phyloP scores from a whole-genome alignment of 768 basidiomycete genomes.

The Boletellus emodensis region DNA sequence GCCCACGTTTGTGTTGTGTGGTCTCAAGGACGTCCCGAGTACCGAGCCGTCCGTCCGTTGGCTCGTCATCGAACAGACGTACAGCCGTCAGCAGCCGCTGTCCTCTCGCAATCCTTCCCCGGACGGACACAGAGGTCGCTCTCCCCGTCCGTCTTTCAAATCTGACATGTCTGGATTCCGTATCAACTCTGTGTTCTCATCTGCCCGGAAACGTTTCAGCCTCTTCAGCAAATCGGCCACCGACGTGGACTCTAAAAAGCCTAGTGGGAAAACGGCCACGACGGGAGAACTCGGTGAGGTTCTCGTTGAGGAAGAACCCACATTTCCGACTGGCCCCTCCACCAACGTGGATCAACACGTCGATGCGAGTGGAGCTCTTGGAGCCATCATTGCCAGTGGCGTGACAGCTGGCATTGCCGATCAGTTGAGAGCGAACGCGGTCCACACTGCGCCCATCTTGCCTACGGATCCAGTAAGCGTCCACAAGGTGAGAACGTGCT shows the following conservation, averaged over 20 bases:
- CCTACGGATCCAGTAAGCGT: background rate
- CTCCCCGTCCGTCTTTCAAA: constrained; percentile 42
- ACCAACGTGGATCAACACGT: constrained; percentile 29
- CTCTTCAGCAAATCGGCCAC: constrained; percentile 42
- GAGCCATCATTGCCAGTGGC: constrained; percentile 21
- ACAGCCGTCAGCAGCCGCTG: constrained; percentile 35
- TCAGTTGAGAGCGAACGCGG: constrained; percentile 6
- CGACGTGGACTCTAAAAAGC: constrained; percentile 21
- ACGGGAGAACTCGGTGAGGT: constrained; percentile 74
- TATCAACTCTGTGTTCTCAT: constrained; percentile 40
- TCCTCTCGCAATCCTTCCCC: constrained; percentile 25
- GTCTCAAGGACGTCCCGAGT: constrained; percentile 44
- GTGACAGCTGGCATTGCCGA: constrained; percentile 17
- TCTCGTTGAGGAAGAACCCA: constrained; percentile 48
- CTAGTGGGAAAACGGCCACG: constrained; percentile 35
- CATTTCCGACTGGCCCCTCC: constrained; percentile 15
- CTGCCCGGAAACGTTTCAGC: constrained; percentile 61
- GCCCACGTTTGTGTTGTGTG: constrained; percentile 70
- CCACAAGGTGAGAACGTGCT: constrained; percentile 12
- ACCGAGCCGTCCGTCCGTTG: constrained; percentile 43
- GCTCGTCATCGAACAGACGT: constrained; percentile 67
- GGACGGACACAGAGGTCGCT: constrained; percentile 29
- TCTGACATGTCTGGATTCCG: constrained; percentile 40
- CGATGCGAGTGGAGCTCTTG: constrained; percentile 18
- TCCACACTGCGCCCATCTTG: background rate